Percentiles rank a stretch among this genome's conserved stretches.
Conservation (phyloP, 768 basidiomycete species). For the Paxillus involutus region DNA sequence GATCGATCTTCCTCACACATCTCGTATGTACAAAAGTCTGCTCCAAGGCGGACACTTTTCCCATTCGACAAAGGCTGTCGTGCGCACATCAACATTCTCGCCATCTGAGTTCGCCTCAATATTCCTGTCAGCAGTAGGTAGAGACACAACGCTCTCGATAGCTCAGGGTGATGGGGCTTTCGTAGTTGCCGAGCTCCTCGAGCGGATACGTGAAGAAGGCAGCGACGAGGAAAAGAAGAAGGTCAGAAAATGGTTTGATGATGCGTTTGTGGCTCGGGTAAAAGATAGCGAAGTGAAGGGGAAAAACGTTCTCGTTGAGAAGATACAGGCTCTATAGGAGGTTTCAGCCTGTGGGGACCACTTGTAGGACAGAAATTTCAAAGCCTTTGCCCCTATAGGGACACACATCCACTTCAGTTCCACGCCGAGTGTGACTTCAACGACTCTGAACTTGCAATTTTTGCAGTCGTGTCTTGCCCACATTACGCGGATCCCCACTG, state of each 20-base stretch:
- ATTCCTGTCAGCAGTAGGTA: constrained; percentile 56
- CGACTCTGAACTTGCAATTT: too few species aligned
- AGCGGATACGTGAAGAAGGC: constrained; percentile 49
- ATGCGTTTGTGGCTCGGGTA: constrained; percentile 46
- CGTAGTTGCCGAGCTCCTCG: constrained; percentile 71
- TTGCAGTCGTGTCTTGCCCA: too few species aligned
- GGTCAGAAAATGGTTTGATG: constrained; percentile 60
- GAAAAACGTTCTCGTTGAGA: constrained; percentile 66
- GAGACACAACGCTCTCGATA: constrained; percentile 53
- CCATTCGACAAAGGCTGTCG: constrained; percentile 54
- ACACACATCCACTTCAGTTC: too few species aligned
- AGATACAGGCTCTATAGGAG: constrained; percentile 36
- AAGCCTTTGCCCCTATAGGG: too few species aligned
- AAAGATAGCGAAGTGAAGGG: constrained; percentile 65
- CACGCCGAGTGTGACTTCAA: too few species aligned
- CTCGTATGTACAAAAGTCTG: constrained; percentile 84
- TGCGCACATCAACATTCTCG: constrained; percentile 54
- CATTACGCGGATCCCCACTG: too few species aligned
- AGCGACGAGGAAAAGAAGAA: constrained; percentile 38
- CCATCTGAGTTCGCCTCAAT: constrained; percentile 55
- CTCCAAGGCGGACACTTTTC: constrained; percentile 91
- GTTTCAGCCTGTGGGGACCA: too few species aligned
- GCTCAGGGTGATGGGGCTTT: constrained; percentile 68
- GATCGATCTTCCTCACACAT: constrained; percentile 80
- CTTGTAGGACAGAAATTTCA: too few species aligned